Evolutionary conservation across 1,284 basidiomycete species (phyloP), one percentile per base, ranked within the genome.

Genomic region (Trametes polyzona): DNA sequence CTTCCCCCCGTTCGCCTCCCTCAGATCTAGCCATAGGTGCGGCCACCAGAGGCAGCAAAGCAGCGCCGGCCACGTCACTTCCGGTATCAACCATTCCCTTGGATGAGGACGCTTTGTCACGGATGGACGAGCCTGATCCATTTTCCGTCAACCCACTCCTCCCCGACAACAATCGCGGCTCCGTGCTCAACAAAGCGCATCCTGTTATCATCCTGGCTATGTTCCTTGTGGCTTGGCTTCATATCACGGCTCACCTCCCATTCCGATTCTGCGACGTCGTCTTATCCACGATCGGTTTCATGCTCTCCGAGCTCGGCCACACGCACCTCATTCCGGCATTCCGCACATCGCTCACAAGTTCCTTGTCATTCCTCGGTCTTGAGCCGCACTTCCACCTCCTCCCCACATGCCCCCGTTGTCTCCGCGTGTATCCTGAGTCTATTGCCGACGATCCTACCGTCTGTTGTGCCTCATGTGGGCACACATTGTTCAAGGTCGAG

Each of bases 201-300:
- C n/a, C n/a, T n/a, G n/a, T n/a, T n/a, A n/a, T 59, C n/a, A 43
- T 58, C 19, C 26, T 62, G 4, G 24, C 59, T 0, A 60, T 58
- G 35, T 33, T 62, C 0, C 44, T 64, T 8, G 54, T 52, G 7
- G 7, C 47, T 0, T 66, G 65, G 65, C 56, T 66, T 0, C 64
- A 66, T 47, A 52, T 61, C 5, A 32, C 30, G 1, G 58, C 39
- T 9, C 59, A 62, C n/a, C 54, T 64, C 2, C 59, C 62, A 0
- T 59, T 57, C 33, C 36, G 54, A 0, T 58, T 55, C 17, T 64
- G 62, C 44, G 32, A 59, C n/a, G 55, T 50, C 4, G 32, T 50
- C 0, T 41, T 64, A 0, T 27, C 48, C 2, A 47, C 54, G 2
- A 41, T 59, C 16, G 47, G 53, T 0, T 50, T 32, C 36, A 51